Evolutionary conservation across 306 rosid genomes (phyloP), one percentile per base, ranked within the genome.

Genomic region (Ormosia emarginata): DNA sequence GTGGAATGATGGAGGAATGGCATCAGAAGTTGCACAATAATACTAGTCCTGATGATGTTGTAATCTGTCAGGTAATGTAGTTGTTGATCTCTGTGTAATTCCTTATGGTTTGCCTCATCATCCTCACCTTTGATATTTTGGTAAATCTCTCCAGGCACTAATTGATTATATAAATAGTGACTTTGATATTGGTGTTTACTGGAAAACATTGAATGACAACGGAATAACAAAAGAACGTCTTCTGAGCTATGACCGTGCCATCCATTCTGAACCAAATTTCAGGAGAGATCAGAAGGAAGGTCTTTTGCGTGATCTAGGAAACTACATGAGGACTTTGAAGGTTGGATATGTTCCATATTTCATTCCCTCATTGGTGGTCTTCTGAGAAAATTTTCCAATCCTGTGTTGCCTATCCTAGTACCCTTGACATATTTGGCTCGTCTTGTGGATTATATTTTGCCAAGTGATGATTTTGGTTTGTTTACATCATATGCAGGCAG

Each of bases 1-100:
- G 99, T 6, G 97, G 88, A 81, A 89, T 95, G 86, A 95, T 95
- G 98, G 99, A 95, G 86, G 97, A 95, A 88, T 95, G 99, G 99
- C 99, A 95, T 85, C 99, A 95, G 82, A 95, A 95, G 88, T 89
- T 95, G 87, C 99, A 95, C 86, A 95, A 95, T 76, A 95, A 95
- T 87, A 95, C 99, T 59, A 95, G 99, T 71, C 99, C 99, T 8
- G 99, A 95, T 90, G 99, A 95, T 81, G 94, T 95, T 85, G 86
- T 95, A 62, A 93, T 95, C 80, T 95, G 99, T 86, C 99, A 95
- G 97, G 99, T 95, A 90, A 72, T 83, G 76, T 36, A 71, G 74
- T 46, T 75, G 41, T 53, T 79, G 37, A 80, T 83, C 56, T 77
- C 75, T 82, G 49, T 71, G 68, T 59, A 62, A 70, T 78, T 72